phyloP scores from a whole-genome alignment of 257 asterid genomes.

The Mentha longifolia region DNA sequence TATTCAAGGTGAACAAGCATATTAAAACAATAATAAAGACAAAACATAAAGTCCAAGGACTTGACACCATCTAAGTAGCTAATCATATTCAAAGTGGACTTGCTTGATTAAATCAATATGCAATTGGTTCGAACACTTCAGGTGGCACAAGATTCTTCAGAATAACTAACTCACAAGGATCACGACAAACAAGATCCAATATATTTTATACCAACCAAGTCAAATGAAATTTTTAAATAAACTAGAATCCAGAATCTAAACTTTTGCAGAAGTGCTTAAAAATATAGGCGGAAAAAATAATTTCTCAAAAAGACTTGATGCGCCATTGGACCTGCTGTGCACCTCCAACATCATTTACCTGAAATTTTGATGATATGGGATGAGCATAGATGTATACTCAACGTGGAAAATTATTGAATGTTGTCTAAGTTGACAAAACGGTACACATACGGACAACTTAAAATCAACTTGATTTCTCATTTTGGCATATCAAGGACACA shows the following conservation, averaged over 20 bases:
- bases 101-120: constrained; percentile 24
- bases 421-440: too few relatives aligned
- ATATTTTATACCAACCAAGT: neutral
- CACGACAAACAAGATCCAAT: neutral
- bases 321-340: neutral
- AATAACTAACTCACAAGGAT: neutral
- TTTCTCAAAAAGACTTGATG: neutral
- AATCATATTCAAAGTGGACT: constrained; percentile 28
- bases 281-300: neutral
- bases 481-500: too few relatives aligned
- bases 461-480: too few relatives aligned
- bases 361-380: neutral
- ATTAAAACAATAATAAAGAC: neutral
- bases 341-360: neutral
- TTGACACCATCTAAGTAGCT: neutral
- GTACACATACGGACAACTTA: too few relatives aligned
- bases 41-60: constrained; percentile 9
- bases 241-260: neutral
- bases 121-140: constrained; percentile 26
- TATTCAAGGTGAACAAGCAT: constrained; percentile 23
- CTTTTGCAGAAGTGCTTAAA: neutral
- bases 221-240: neutral
- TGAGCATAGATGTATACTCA: too few relatives aligned
- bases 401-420: too few relatives aligned
- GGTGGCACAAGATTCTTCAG: constrained; percentile 20